Base-by-base conservation (phyloP, 306 rosid genomes). In the Arachis stenosperma region DNA sequence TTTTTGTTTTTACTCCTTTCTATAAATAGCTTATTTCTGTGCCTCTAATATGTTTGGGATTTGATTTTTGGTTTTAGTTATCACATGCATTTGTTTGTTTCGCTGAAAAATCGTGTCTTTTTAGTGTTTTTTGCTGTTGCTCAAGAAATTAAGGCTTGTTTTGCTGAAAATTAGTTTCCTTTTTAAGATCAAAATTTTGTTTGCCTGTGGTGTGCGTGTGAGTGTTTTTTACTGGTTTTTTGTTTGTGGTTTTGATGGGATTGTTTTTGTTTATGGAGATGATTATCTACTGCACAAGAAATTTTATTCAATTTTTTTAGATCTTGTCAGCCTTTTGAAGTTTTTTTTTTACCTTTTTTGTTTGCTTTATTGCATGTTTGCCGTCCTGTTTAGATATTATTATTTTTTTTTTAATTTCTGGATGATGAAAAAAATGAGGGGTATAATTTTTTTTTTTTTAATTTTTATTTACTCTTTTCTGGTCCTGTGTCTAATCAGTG, bases 71-170 rank as follows among this genome's bases (percentile, higher is more conserved):
- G 13, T 12, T 2, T 48, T 1, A 14, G 17, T 48, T 1, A 1
- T 48, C 3, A 56, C 53, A 57, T 70, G 81, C 74, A 70, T 76
- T 80, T 50, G 5, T 61, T 54, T 33, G 22, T 42, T 40, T 53
- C 61, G 54, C 64, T 11, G 55, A 55, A 69, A 76, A 68, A 13
- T 66, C 1, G 7, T 47, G 14, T 1, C 13, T 57, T 59, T 44
- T 52, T 41, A 12, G 13, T 48, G 54, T 9, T 9, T 47, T 47
- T 47, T 48, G 54, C 5, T 48, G 5, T 11, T 48, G 4, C 6
- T 6, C 10, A n/a, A 12, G 6, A 48, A 48, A 48, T 42, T 4
- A 42, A 6, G 46, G 46, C 8, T 42, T 42, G 7, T 42, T 42
- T 9, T 10, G 48, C n/a, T 48, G 53, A 17, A 47, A 33, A n/a